A percentile compares a stretch with the other conserved stretches of the same genome.
Evolutionary conservation across 441 rosid genomes (phyloP).

Genomic region (Arabidopsis hybrid): DNA sequence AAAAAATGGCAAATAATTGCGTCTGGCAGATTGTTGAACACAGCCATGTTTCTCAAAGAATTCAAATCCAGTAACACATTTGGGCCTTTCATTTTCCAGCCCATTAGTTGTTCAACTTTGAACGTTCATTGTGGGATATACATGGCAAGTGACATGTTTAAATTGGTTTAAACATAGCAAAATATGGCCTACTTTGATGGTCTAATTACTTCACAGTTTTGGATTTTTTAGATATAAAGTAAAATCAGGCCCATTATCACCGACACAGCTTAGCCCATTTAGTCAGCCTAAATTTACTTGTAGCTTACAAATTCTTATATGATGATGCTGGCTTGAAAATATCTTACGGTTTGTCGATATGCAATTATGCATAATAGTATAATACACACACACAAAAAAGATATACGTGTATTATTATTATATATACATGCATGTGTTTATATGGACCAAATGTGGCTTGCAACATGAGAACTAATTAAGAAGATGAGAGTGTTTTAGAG

Average conservation of each 20-base stretch:
- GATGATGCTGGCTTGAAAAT: too few species aligned
- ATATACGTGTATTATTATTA: background rate
- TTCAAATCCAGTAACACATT: background rate
- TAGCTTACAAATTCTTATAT: background rate
- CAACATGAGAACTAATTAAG: background rate
- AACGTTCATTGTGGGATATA: too few species aligned
- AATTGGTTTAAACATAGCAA: too few species aligned
- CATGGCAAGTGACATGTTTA: too few species aligned
- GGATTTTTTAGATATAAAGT: background rate
- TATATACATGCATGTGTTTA: background rate
- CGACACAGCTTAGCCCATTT: constrained; percentile 5
- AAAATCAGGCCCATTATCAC: background rate
- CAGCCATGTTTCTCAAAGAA: too few species aligned
- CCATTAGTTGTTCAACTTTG: background rate
- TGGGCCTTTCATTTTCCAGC: background rate
- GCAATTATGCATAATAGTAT: too few species aligned
- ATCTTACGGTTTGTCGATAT: too few species aligned
- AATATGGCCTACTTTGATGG: too few species aligned
- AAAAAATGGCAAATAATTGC: too few species aligned
- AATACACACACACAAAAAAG: background rate
- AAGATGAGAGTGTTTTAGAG: too few species aligned
- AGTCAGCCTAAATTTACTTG: background rate
- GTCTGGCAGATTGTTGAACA: too few species aligned
- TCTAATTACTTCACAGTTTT: background rate
- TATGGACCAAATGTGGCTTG: background rate